A percentile compares a stretch with the other conserved stretches of the same genome.
phyloP scores from a whole-genome alignment of 805 yeast genomes.

The Komagataella phaffii region DNA sequence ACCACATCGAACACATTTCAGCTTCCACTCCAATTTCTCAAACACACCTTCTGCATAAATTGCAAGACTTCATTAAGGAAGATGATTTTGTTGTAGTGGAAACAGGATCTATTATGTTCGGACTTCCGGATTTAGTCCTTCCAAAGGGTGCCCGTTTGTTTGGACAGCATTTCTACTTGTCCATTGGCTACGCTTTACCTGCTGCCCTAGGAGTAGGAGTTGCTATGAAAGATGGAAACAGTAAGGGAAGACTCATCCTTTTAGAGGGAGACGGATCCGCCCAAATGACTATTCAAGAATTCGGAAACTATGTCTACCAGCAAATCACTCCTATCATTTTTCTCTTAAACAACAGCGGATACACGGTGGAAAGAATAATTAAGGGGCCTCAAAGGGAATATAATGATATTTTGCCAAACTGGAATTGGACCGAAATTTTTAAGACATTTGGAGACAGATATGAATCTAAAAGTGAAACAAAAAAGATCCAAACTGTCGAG shows the following conservation, averaged over 20 bases:
- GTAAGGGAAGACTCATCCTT: conserved; percentile 41
- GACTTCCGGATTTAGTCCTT: conserved; percentile 51
- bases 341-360: conserved; percentile 75
- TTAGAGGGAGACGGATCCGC: conserved; percentile 92
- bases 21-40: conserved; percentile 30
- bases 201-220: conserved; percentile 73
- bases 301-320: conserved; percentile 48
- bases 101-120: conserved; percentile 77
- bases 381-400: conserved; percentile 66
- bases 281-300: conserved; percentile 86
- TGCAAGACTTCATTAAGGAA: conserved; percentile 33
- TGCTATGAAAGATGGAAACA: conserved; percentile 44
- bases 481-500: conserved; percentile 22
- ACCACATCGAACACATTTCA: conserved; percentile 9
- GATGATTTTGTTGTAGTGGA: conserved; percentile 69
- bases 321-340: conserved; percentile 55
- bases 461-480: conserved; percentile 12
- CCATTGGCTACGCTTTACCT: conserved; percentile 85
- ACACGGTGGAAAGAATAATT: conserved; percentile 80
- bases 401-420: conserved; percentile 68
- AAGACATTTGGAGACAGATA: conserved; percentile 1
- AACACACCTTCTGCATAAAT: conserved; percentile 23
- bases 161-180: conserved; percentile 67
- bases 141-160: conserved; percentile 37
- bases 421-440: conserved; percentile 51